Evolutionary conservation across 2,329 filamentous ascomycete species (phyloP), one percentile per base, ranked within the genome.

Genomic region (Salinomyces thailandicus): DNA sequence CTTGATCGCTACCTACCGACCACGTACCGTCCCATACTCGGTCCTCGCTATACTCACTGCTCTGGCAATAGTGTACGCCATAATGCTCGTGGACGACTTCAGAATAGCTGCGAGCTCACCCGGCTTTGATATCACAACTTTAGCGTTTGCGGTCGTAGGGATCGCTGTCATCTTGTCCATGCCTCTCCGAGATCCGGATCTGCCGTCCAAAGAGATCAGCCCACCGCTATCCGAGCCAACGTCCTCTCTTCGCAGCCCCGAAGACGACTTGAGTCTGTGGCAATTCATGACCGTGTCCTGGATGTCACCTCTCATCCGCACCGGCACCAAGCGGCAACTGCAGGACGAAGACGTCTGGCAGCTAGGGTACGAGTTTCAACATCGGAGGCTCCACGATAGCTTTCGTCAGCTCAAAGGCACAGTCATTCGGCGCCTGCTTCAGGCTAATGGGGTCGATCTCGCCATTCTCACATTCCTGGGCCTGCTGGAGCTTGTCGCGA

Each of bases 271-370:
- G 16, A 81, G 72, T 0, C 65, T 87, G 1, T 86, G 84, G 72
- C 81, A 87, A 47, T 94, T 85, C 61, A 81, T 89, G 73, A 79
- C 75, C 5, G 80, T 93, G 18, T 82, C 75, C 0, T 94, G 86
- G 86, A 79, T 93, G 62, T 66, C 67, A 1, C 80, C 85, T 0
- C 61, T 93, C 5, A 85, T 93, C 9, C 62, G 66, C 1, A 59
- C 77, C 16, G 84, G 80, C 1, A 72, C 67, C 28, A 63, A 66
- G 18, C 68, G 76, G 27, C 79, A 85, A 47, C 64, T 94, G 6
- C 64, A 85, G 22, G 78, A 86, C 26, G 72, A 79, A 24, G 85
- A 94, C 53, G 81, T 94, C 2, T 94, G 86, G 86, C 65, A 72
- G 26, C 62, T 94, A 0, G 77, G 78, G 0, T 82, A 77, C 47